phyloP scores from a whole-genome alignment of 2,329 filamentous ascomycete genomes.

The Aspergillus puulaauensis region DNA sequence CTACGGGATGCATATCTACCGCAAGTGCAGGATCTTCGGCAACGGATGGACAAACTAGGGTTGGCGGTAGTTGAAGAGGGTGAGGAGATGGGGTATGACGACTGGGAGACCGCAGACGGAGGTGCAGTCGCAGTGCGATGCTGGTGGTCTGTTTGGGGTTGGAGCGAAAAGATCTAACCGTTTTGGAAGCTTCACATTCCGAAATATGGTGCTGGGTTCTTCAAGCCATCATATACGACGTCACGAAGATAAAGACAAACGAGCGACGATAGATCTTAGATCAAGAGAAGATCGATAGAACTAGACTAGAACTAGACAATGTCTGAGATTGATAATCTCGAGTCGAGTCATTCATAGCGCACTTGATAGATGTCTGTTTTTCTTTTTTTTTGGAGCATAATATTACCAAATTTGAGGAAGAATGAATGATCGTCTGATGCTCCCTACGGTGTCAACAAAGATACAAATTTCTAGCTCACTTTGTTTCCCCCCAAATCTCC shows the following conservation, averaged over 20 bases:
- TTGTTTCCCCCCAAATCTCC: not conserved
- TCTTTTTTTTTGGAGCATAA: not conserved
- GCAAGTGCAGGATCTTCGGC: conserved; percentile 64
- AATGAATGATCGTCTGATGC: not conserved
- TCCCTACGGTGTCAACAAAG: not conserved
- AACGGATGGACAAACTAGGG: conserved; percentile 57
- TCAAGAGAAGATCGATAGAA: conserved; percentile 1
- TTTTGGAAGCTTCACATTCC: not conserved
- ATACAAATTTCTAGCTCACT: not conserved
- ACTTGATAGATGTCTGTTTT: not conserved
- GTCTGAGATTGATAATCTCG: not conserved
- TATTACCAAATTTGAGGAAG: not conserved
- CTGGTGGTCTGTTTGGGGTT: conserved; percentile 51
- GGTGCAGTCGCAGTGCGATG: conserved; percentile 44
- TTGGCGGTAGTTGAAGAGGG: conserved; percentile 54
- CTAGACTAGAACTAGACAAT: conserved; percentile 5
- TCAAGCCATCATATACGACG: conserved; percentile 19
- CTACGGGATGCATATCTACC: conserved; percentile 66
- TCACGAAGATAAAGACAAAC: conserved; percentile 30
- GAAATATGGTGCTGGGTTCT: not conserved
- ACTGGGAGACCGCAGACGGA: conserved; percentile 47
- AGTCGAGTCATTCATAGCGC: not conserved
- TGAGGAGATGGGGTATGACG: conserved; percentile 47
- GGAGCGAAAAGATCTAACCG: conserved; percentile 37
- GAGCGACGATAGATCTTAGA: conserved; percentile 2